Evolutionary conservation across 139 green algal species (phyloP).

Genomic region (Coelastrella sp.): DNA sequence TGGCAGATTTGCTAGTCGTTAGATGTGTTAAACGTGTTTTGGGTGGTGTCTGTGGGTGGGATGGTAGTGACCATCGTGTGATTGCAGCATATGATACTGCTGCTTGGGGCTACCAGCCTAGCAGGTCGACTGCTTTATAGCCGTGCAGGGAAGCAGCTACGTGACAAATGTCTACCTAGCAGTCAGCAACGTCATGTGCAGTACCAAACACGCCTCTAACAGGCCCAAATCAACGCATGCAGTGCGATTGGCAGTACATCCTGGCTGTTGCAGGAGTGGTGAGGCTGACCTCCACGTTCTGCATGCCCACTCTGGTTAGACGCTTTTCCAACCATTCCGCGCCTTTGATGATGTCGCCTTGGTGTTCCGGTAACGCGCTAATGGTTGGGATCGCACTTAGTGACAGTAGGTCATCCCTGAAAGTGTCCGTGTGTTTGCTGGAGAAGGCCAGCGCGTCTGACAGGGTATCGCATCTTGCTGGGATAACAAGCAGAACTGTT

Average conservation of each 20-base stretch:
- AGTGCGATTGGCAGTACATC: background rate
- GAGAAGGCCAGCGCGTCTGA: background rate
- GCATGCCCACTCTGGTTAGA: background rate
- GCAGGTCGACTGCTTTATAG: too few species aligned
- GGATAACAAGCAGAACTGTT: too few species aligned
- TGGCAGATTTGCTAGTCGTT: background rate
- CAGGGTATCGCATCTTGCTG: background rate
- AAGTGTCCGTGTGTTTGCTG: background rate
- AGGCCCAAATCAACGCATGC: too few species aligned
- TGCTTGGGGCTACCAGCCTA: too few species aligned
- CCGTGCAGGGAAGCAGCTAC: too few species aligned
- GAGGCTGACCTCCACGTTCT: slow-evolving; percentile 22
- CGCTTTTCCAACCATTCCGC: background rate
- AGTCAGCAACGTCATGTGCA: too few species aligned
- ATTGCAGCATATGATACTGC: too few species aligned
- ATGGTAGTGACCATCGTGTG: background rate
- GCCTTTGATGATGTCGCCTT: background rate
- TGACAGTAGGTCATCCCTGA: background rate
- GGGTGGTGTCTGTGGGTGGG: background rate
- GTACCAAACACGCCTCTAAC: too few species aligned
- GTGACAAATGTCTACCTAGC: too few species aligned
- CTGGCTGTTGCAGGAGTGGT: background rate
- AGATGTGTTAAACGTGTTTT: background rate
- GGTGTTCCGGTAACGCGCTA: slow-evolving; percentile 5
- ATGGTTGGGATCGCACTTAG: background rate